Evolutionary conservation across 2,329 filamentous ascomycete species (phyloP).

Genomic region (Fusarium tjaetaba): DNA sequence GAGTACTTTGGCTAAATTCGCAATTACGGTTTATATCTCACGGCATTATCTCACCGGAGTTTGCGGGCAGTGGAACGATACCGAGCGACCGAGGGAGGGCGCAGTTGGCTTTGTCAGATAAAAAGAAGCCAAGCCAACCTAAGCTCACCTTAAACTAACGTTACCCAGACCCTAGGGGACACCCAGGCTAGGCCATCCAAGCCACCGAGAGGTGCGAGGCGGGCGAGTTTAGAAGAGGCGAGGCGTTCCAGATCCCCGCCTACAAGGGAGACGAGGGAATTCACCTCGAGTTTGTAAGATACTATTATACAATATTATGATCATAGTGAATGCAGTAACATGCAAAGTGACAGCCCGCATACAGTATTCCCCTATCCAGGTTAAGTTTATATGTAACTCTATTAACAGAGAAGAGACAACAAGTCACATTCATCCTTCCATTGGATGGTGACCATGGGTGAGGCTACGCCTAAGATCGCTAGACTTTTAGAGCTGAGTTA

Average conservation of each 20-base stretch:
- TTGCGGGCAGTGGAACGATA: slow-evolving; percentile 14
- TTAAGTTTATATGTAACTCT: background rate
- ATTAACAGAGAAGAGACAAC: background rate
- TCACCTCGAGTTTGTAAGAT: background rate
- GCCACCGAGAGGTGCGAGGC: slow-evolving; percentile 32
- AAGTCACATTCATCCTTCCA: background rate
- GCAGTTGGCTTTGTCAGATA: slow-evolving; percentile 27
- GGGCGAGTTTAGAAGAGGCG: slow-evolving; percentile 21
- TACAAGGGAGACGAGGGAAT: background rate
- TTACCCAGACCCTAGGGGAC: slow-evolving; percentile 12
- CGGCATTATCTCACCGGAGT: slow-evolving; percentile 7
- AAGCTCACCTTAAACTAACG: slow-evolving; percentile 17
- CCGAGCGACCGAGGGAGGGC: slow-evolving; percentile 17
- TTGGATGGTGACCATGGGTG: background rate
- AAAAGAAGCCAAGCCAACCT: background rate
- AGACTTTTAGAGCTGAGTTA: background rate
- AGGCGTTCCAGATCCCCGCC: slow-evolving; percentile 6
- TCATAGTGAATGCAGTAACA: background rate
- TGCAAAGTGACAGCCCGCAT: background rate
- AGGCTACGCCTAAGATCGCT: background rate
- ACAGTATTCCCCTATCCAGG: background rate
- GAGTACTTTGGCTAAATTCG: background rate
- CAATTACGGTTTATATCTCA: background rate
- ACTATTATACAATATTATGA: background rate
- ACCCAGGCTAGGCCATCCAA: slow-evolving; percentile 8